Evolutionary conservation across 1,284 basidiomycete genomes (phyloP).

Genomic region (Veloporphyrellus conicus): DNA sequence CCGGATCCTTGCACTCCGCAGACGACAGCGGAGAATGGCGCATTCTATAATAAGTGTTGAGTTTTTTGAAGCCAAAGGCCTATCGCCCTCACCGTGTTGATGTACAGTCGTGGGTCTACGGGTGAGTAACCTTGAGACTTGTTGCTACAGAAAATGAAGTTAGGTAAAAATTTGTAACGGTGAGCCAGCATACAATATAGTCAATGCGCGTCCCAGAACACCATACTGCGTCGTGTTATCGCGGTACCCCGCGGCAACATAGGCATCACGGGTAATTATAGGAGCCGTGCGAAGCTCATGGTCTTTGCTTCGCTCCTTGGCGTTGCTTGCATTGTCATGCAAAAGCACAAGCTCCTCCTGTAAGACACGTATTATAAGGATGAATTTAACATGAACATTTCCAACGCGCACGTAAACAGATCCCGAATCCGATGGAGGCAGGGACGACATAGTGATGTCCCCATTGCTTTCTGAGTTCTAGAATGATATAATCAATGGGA

Average conservation of each 20-base stretch:
- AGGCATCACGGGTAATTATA: constrained; percentile 51
- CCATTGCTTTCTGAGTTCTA: constrained; percentile 7
- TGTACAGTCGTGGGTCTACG: constrained; percentile 48
- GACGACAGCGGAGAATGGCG: constrained; percentile 55
- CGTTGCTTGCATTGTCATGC: constrained; percentile 27
- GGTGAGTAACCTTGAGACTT: constrained; percentile 34
- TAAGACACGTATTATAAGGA: neutral
- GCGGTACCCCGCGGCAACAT: constrained; percentile 33
- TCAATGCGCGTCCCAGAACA: constrained; percentile 47
- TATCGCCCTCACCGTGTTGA: constrained; percentile 50
- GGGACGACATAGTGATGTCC: constrained; percentile 6
- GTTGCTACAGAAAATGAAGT: constrained; percentile 11
- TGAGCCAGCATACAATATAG: constrained; percentile 40
- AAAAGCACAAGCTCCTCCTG: constrained; percentile 45
- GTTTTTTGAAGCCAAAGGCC: neutral
- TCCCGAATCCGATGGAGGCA: constrained; percentile 3
- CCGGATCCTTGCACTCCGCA: constrained; percentile 67
- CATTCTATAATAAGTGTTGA: constrained; percentile 39
- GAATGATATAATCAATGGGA: neutral
- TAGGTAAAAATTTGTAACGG: neutral
- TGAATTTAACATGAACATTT: neutral
- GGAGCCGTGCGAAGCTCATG: constrained; percentile 54
- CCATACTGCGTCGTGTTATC: constrained; percentile 49
- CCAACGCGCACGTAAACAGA: constrained; percentile 23
- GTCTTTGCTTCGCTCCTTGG: constrained; percentile 23